Evolutionary conservation across 129 eudicot genomes (phyloP), one percentile per base, ranked within the genome.

Genomic region (Flaveria linearis): DNA sequence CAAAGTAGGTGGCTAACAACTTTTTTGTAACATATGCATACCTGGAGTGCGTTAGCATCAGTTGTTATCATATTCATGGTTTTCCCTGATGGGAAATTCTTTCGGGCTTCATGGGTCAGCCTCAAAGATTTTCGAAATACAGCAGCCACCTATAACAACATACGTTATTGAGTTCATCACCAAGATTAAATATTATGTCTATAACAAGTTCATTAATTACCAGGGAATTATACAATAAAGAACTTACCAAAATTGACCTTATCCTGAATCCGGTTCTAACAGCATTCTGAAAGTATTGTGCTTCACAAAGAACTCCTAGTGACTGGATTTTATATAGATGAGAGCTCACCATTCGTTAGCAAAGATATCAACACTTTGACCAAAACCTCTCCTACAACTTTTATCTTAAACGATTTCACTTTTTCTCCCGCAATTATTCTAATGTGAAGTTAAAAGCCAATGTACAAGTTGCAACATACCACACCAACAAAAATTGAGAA

Each of bases 31-130:
- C 15, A 25, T 22, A 74, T 16, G 62, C 79, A 82, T 85, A 83
- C 98, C 98, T 88, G 97, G 75, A 93, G 97, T 45, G 97, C 84
- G 68, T 91, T 88, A 80, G 97, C 90, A 90, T 93, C 98, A 9
- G 98, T 93, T 26, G 98, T 93, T 88, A 93, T 90, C 88, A 93
- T 82, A 73, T 93, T 93, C 58, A 96, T 90, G 73, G 89, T 91
- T 78, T 81, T 93, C 69, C 98, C 98, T 18, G 91, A 77, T 46
- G 91, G 81, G 82, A 90, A 87, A 64, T 73, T 75, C 84, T 88
- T 89, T 45, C 96, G 87, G 55, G 93, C 88, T 79, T 90, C 97
- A 76, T 89, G 87, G 62, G 93, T 93, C 55, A 93, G 91, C 89
- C 93, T 87, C 70, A 93, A 76, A 61, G 97, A 87, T 82, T 93